These are phyloP conservation scores for Bryum argenteum DNA, from an alignment of 225 moss, liverwort and hornwort species.

Conservation along the genomic window DNA sequence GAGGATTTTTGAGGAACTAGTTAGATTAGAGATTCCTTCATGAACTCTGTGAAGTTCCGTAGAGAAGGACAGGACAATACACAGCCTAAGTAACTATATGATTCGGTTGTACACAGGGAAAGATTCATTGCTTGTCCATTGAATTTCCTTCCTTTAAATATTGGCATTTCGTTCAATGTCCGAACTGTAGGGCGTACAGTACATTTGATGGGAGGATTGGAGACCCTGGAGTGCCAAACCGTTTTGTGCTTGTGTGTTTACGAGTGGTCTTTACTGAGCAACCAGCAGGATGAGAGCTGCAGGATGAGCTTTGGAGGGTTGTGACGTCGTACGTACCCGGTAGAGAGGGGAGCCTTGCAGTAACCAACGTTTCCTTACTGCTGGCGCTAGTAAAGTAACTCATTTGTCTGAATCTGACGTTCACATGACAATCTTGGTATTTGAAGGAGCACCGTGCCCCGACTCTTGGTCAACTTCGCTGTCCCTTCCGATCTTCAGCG, in stretches of 20 bases:
- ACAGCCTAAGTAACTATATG: background rate
- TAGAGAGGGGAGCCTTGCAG: background rate
- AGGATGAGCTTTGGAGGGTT: constrained; percentile 25
- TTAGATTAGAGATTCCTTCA: background rate
- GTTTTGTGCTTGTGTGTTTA: constrained; percentile 12
- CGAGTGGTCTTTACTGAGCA: background rate
- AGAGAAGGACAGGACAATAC: background rate
- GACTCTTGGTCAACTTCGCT: constrained; percentile 15
- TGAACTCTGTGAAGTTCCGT: constrained; percentile 10
- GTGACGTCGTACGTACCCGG: constrained; percentile 2
- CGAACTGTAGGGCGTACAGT: constrained; percentile 12
- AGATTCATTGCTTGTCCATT: background rate
- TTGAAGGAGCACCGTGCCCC: background rate
- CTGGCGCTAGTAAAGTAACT: background rate
- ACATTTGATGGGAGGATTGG: background rate
- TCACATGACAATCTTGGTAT: background rate
- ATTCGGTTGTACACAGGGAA: background rate
- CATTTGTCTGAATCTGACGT: background rate
- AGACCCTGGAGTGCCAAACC: constrained; percentile 1
- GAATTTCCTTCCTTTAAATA: background rate
- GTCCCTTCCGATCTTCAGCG: constrained; percentile 30
- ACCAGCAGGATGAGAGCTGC: constrained; percentile 5
- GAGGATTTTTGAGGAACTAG: constrained; percentile 1
- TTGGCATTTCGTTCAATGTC: background rate
- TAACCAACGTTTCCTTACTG: background rate